These are phyloP conservation scores for Kazachstania martiniae DNA, from an alignment of 805 yeast species.

Conservation along the genomic window DNA sequence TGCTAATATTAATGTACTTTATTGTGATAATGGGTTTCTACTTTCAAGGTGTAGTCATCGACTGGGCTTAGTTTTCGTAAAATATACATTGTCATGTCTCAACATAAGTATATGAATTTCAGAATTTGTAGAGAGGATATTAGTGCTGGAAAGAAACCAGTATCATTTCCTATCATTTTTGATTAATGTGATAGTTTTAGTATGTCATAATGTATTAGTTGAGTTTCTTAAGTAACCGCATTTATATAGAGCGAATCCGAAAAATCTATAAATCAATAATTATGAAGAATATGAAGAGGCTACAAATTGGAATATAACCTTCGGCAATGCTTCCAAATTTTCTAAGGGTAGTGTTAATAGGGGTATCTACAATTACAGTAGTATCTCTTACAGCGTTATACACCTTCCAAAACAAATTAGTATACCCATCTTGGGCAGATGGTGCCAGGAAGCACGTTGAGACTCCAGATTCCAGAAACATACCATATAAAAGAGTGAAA, in stretches of 20 bases:
- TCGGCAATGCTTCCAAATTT: too few species aligned
- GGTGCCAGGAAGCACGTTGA: conserved; percentile 63
- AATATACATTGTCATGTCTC: neutral
- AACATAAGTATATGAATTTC: neutral
- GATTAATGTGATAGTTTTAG: too few species aligned
- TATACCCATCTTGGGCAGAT: conserved; percentile 78
- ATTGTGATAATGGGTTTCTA: conserved; percentile 76
- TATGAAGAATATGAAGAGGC: too few species aligned
- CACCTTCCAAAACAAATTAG: conserved; percentile 49
- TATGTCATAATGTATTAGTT: too few species aligned
- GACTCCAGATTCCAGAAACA: conserved; percentile 59
- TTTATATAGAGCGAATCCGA: too few species aligned
- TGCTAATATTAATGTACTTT: conserved; percentile 65
- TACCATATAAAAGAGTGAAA: conserved; percentile 52
- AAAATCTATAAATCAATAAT: too few species aligned
- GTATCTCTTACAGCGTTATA: conserved; percentile 44
- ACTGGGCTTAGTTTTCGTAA: neutral
- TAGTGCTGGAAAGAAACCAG: neutral
- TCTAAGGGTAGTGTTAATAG: conserved; percentile 32
- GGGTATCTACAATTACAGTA: conserved; percentile 36
- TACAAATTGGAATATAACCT: too few species aligned
- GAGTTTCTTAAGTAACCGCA: too few species aligned
- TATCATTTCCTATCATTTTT: neutral
- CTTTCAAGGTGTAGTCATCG: conserved; percentile 33
- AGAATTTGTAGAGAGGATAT: neutral